Evolutionary conservation across 331 rosid genomes (phyloP).

Genomic region (Arachis monticola): DNA sequence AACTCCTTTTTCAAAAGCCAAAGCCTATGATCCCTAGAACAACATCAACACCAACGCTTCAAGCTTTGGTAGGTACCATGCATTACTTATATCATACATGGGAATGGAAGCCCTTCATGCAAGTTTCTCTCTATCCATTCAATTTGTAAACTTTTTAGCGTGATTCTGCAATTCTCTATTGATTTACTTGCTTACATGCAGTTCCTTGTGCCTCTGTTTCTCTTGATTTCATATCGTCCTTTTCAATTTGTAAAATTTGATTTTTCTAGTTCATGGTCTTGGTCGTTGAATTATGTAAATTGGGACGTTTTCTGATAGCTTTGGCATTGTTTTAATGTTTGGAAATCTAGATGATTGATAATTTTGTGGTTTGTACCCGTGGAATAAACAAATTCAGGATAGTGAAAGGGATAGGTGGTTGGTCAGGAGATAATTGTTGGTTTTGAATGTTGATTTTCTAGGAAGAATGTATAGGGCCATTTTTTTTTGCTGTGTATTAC

Average conservation of each 20-base stretch:
- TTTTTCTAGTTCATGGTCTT: slow-evolving; percentile 44
- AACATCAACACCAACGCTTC: neutral
- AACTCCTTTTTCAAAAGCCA: slow-evolving; percentile 12
- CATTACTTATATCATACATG: neutral
- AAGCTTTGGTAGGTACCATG: slow-evolving; percentile 5
- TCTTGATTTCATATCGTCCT: slow-evolving; percentile 10
- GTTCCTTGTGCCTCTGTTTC: too few relatives aligned
- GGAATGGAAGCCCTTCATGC: neutral
- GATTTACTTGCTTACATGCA: slow-evolving; percentile 8
- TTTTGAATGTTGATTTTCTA: slow-evolving; percentile 30
- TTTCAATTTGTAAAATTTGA: neutral
- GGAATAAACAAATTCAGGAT: neutral
- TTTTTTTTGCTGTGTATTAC: neutral
- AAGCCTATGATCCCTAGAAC: slow-evolving; percentile 31
- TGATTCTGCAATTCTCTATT: neutral
- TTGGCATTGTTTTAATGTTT: neutral
- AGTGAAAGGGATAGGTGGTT: slow-evolving; percentile 27
- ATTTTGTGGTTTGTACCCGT: too few relatives aligned
- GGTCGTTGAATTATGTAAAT: slow-evolving; percentile 39
- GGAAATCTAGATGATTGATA: too few relatives aligned
- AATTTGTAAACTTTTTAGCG: slow-evolving; percentile 26
- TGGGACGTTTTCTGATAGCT: slow-evolving; percentile 44
- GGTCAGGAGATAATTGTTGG: slow-evolving; percentile 35
- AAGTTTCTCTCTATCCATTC: slow-evolving; percentile 3
- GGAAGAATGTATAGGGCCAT: neutral